Conservation (phyloP, 306 rosid species). For the Cucurbita maxima region DNA sequence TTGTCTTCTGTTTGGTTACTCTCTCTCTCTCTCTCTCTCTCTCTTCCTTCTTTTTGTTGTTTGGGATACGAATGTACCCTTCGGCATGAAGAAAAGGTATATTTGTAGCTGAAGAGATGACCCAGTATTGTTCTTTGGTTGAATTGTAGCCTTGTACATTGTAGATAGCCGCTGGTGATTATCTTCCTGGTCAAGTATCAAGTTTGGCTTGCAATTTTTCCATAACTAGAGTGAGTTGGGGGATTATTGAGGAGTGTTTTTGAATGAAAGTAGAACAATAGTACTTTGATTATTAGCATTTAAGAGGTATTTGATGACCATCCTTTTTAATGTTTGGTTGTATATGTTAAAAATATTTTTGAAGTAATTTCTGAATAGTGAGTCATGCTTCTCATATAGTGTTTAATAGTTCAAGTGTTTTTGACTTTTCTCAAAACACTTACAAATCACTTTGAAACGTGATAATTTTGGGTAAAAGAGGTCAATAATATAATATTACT, state of each 20-base stretch:
- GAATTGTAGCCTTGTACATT: neutral
- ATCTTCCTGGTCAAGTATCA: neutral
- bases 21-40: neutral
- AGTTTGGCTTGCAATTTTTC: neutral
- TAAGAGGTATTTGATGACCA: neutral
- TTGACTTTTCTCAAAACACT: too few species aligned
- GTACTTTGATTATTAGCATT: neutral
- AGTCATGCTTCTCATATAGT: too few species aligned
- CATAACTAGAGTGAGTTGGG: neutral
- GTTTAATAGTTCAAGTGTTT: too few species aligned
- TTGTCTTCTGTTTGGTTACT: constrained; percentile 42
- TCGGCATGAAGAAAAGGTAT: neutral
- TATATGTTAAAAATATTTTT: too few species aligned
- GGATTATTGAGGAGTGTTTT: neutral
- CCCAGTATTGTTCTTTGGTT: neutral
- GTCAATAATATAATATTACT: too few species aligned
- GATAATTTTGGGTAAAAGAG: too few species aligned
- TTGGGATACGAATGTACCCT: neutral
- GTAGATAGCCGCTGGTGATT: neutral
- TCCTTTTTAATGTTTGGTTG: too few species aligned
- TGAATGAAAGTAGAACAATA: neutral
- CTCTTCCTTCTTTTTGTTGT: neutral
- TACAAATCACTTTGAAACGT: too few species aligned
- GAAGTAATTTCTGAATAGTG: too few species aligned
- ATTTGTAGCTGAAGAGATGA: neutral